Conservation (phyloP, 2,329 filamentous ascomycete species). For the Epichloe typhina region DNA sequence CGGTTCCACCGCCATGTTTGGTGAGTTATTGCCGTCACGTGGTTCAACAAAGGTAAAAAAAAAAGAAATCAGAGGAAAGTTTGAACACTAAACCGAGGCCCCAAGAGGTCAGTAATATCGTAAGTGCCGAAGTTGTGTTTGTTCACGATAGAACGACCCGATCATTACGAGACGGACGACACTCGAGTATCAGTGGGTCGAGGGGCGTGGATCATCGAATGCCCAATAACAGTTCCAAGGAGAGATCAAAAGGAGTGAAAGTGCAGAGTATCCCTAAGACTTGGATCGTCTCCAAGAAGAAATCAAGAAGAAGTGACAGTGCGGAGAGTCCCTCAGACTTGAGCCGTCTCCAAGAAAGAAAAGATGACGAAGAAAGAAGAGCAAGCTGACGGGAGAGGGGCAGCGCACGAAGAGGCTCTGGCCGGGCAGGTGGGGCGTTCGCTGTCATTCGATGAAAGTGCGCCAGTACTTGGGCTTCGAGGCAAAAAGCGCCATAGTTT, state of each 20-base stretch:
- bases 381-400: conserved; percentile 1
- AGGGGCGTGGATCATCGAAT: neutral
- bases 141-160: neutral
- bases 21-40: too few species aligned
- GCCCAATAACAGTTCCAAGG: neutral
- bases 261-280: neutral
- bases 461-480: neutral
- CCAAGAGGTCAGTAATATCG: neutral
- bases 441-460: neutral
- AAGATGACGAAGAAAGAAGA: neutral
- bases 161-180: neutral
- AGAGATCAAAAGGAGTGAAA: neutral
- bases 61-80: neutral
- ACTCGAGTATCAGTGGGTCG: neutral
- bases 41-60: neutral
- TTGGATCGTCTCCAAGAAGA: neutral
- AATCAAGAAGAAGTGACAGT: neutral
- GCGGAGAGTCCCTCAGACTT: neutral
- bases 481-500: neutral
- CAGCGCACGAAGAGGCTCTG: neutral
- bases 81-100: too few species aligned
- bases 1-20: conserved; percentile 3
- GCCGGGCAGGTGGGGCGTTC: conserved; percentile 1
- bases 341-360: neutral
- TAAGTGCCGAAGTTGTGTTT: neutral